Evolutionary conservation across 164 flowering plant genomes (phyloP), one percentile per base, ranked within the genome.

Genomic region (Taxillus chinensis): DNA sequence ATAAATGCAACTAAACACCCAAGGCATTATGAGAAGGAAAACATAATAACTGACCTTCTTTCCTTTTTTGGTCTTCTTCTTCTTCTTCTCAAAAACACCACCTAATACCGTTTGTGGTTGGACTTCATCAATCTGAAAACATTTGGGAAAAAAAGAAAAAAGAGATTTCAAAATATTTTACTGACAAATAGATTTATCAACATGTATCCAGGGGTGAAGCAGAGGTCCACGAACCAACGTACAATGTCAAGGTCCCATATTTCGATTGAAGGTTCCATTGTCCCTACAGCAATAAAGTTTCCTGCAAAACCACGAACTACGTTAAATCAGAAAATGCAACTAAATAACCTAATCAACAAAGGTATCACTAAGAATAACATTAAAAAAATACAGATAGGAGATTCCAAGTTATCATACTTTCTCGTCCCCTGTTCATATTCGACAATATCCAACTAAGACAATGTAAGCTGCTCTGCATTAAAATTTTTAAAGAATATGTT

Each of bases 181-280:
- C 52, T 48, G 3, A 56, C 8, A 8, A 60, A 57, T 39, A 53
- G 16, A 13, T 46, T 46, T 6, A 53, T 65, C 11, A 61, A 46
- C 14, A 12, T 45, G 15, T 41, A 53, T 13, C 8, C 1, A 10
- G 45, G 39, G 5, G 12, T n/a, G n/a, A 53, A 39, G n/a, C 4
- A 7, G 15, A 42, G 14, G 51, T 59, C 37, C 39, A 27, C 40
- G 11, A 61, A 64, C 27, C 27, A 3, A 76, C 96, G 59, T 83
- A 90, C 97, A 68, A 84, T 74, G 71, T 90, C 97, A 63, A 93
- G 95, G 72, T 93, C 96, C 97, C 98, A 90, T 71, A 93, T 88
- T 69, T 93, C 98, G 62, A 93, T 93, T 39, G 88, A 73, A 60
- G 95, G 96, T 55, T 87, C 98, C 96, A 90, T 90, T 57, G 97